Evolutionary conservation across 768 basidiomycete genomes (phyloP), one percentile per base, ranked within the genome.

Genomic region (Galerina sulciceps): DNA sequence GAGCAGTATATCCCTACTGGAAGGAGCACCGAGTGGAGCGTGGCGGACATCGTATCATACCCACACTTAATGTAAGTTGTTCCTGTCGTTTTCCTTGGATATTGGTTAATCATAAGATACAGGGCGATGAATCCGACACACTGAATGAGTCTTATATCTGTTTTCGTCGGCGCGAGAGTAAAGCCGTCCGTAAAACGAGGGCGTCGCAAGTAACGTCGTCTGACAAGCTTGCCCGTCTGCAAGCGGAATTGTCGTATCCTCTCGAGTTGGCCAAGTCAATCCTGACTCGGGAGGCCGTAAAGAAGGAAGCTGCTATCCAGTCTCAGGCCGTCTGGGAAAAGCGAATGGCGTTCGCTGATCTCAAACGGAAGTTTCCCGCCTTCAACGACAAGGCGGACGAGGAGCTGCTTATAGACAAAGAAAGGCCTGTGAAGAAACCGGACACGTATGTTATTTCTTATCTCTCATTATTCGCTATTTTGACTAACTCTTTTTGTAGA

Each of bases 131-230:
- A 75, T 83, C 90, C 17, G 94, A 97, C 71, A 88, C 88, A 45
- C 82, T 83, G 64, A 94, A 93, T 55, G 95, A 96, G 66, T 96
- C 96, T 0, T 99, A 98, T 62, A 91, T 98, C 44, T 99, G 97
- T 75, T 99, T 99, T 82, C 87, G 97, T 37, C 84, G 95, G 59
- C 89, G 96, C 54, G 96, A 99, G 71, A 89, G 91, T 73, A 99
- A 99, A 71, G 88, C 93, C 3, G 85, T 93, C 44, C 88, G 97
- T 61, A 99, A 99, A 77, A 98, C 96, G 9, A 87, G 96, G 8
- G 89, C 94, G 13, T 90, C 90, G 1, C 96, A 99, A 68, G 88
- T 87, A 10, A 90, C 91, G 1, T 93, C 89, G 15, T 89, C 94
- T 13, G 96, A 99, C 67, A 93, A 94, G 64, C 84, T 99, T 63